Evolutionary conservation across 257 asterid species (phyloP).

Genomic region (Eucommia ulmoides): DNA sequence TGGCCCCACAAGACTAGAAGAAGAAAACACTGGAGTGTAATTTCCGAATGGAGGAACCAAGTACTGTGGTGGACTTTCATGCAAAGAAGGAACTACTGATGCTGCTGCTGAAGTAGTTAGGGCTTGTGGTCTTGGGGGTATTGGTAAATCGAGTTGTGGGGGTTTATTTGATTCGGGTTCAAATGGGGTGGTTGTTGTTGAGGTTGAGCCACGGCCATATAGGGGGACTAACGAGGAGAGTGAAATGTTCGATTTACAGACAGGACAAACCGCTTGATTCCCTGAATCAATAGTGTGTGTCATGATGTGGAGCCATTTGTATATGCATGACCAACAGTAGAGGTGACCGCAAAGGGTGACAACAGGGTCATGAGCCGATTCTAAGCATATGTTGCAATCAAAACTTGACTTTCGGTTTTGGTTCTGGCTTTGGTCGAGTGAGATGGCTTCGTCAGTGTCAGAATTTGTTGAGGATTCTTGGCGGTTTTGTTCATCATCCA

Average conservation of each 20-base stretch:
- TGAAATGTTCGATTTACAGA: slow-evolving; percentile 65
- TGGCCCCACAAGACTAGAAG: slow-evolving; percentile 28
- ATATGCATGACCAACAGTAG: slow-evolving; percentile 93
- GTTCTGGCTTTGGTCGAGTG: slow-evolving; percentile 23
- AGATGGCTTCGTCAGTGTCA: slow-evolving; percentile 29
- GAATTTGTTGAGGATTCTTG: slow-evolving; percentile 24
- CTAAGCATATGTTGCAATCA: slow-evolving; percentile 84
- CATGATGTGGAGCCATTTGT: slow-evolving; percentile 69
- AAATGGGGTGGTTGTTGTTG: no score
- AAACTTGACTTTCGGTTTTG: slow-evolving; percentile 41
- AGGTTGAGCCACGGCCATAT: slow-evolving; percentile 63
- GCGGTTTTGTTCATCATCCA: slow-evolving; percentile 40
- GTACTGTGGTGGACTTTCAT: slow-evolving; percentile 25
- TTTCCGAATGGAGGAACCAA: slow-evolving; percentile 25
- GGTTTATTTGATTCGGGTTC: slow-evolving; percentile 39
- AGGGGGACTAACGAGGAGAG: slow-evolving; percentile 65
- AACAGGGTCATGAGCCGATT: slow-evolving; percentile 69
- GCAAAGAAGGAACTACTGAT: slow-evolving; percentile 11
- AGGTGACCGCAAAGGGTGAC: slow-evolving; percentile 88
- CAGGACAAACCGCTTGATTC: slow-evolving; percentile 63
- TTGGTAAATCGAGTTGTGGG: slow-evolving; percentile 24
- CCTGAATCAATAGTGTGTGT: slow-evolving; percentile 38
- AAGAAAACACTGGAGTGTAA: slow-evolving; percentile 24
- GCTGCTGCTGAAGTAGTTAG: slow-evolving; percentile 15
- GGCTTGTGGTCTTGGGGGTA: slow-evolving; percentile 58